Conservation (phyloP, 768 basidiomycete species). For the Boletus tomentosulus region DNA sequence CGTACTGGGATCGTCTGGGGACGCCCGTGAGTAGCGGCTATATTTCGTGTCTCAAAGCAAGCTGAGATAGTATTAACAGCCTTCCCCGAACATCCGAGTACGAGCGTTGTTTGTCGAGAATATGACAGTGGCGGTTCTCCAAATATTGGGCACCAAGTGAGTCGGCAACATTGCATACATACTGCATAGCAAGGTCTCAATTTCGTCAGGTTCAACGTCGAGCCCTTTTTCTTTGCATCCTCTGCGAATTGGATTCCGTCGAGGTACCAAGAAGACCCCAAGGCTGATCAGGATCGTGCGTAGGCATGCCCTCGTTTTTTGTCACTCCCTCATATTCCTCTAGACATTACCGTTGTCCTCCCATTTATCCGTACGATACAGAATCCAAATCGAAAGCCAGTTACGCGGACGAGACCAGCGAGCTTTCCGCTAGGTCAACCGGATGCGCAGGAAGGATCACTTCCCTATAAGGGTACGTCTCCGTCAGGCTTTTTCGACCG, state of each 20-base stretch:
- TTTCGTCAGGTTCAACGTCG: conserved; percentile 45
- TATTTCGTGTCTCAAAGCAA: neutral
- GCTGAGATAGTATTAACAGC: conserved; percentile 9
- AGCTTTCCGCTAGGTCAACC: neutral
- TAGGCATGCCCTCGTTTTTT: conserved; percentile 26
- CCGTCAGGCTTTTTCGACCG: neutral
- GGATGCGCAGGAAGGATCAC: neutral
- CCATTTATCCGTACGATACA: conserved; percentile 46
- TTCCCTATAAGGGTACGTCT: conserved; percentile 17
- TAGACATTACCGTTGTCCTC: conserved; percentile 56
- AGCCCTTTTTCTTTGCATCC: conserved; percentile 65
- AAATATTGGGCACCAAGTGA: conserved; percentile 56
- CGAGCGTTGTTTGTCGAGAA: conserved; percentile 51
- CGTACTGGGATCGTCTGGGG: conserved; percentile 31
- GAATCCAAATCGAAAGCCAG: conserved; percentile 23
- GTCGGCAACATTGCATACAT: conserved; percentile 3
- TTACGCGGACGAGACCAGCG: conserved; percentile 4
- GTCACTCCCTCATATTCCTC: neutral
- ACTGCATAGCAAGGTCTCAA: neutral
- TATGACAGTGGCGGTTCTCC: conserved; percentile 46
- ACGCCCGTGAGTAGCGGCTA: conserved; percentile 29
- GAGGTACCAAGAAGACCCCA: conserved; percentile 53
- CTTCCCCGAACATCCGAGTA: conserved; percentile 38
- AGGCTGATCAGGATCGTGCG: conserved; percentile 47
- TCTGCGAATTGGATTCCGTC: conserved; percentile 66